Percentiles rank a stretch among this genome's conserved stretches.
These are phyloP conservation scores for Aspergillus sp. DNA, from an alignment of 2,329 filamentous ascomycete species.

Conservation along the genomic window DNA sequence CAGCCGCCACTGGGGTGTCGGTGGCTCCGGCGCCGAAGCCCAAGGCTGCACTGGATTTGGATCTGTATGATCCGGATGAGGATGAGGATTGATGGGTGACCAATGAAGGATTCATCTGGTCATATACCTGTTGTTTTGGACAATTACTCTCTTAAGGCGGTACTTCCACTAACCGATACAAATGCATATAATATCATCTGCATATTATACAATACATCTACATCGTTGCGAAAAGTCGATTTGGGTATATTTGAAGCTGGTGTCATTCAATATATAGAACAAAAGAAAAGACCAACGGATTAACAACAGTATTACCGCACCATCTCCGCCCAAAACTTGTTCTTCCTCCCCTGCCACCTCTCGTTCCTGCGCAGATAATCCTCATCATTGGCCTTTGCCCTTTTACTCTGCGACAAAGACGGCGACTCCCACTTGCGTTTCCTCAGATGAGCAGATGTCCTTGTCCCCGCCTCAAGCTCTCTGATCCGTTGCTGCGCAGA, in stretches of 20 bases:
- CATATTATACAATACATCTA: too few species aligned
- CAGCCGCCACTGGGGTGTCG: conserved; percentile 17
- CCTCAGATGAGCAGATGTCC: neutral
- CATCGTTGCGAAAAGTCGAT: too few species aligned
- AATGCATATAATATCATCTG: too few species aligned
- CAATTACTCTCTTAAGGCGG: too few species aligned
- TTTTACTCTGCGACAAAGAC: neutral
- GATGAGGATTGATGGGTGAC: conserved; percentile 36
- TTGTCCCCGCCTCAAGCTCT: neutral
- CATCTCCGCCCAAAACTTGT: neutral
- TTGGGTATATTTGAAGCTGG: too few species aligned
- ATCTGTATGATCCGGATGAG: conserved; percentile 47
- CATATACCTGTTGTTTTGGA: too few species aligned
- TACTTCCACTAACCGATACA: too few species aligned
- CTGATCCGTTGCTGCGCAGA: neutral
- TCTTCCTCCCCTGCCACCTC: neutral
- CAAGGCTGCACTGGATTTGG: conserved; percentile 44
- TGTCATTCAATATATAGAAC: neutral
- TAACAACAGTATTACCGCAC: neutral
- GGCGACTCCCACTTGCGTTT: neutral
- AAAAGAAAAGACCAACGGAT: neutral
- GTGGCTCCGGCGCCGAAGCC: conserved; percentile 29
- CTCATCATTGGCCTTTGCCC: neutral
- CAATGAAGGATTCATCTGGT: too few species aligned
- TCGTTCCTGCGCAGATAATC: neutral